A percentile compares a stretch with the other conserved stretches of the same genome.
phyloP scores from a whole-genome alignment of 2,329 filamentous ascomycete genomes.

The Decorospora gaudefroyi region DNA sequence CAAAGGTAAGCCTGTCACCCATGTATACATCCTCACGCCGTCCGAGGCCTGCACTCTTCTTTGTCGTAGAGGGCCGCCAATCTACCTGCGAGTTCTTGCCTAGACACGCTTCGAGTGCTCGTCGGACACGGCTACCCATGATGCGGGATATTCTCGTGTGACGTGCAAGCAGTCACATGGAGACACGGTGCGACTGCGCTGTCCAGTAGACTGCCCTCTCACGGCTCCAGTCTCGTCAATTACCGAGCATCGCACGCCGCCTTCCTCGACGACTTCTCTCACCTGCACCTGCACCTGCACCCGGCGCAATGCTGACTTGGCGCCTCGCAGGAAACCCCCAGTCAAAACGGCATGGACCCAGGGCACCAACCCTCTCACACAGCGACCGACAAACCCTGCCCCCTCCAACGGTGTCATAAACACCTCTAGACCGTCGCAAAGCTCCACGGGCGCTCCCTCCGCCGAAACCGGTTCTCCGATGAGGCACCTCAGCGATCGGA shows the following conservation, averaged over 20 bases:
- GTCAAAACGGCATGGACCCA: constrained; percentile 64
- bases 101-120: constrained; percentile 28
- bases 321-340: constrained; percentile 53
- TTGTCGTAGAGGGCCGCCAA: not conserved
- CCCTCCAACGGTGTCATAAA: constrained; percentile 60
- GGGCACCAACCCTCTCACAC: constrained; percentile 64
- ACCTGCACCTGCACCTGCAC: constrained; percentile 11
- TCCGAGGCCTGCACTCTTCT: not conserved
- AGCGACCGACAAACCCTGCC: constrained; percentile 55
- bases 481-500: constrained; percentile 63
- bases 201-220: constrained; percentile 15
- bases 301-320: constrained; percentile 34
- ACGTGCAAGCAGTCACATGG: constrained; percentile 43
- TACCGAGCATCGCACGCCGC: constrained; percentile 6
- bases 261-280: constrained; percentile 6
- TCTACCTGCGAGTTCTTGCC: not conserved
- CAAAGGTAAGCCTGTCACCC: constrained; percentile 55
- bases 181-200: constrained; percentile 38
- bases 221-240: constrained; percentile 9
- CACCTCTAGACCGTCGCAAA: constrained; percentile 50
- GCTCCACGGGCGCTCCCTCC: constrained; percentile 38
- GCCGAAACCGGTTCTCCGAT: constrained; percentile 60
- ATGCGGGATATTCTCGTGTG: constrained; percentile 34
- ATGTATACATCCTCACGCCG: not conserved
- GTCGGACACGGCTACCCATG: constrained; percentile 23